Percentiles rank a stretch among this genome's conserved stretches.
These are phyloP conservation scores for Alternaria brassicae DNA, from an alignment of 2,329 filamentous ascomycete genomes.

Conservation along the genomic window DNA sequence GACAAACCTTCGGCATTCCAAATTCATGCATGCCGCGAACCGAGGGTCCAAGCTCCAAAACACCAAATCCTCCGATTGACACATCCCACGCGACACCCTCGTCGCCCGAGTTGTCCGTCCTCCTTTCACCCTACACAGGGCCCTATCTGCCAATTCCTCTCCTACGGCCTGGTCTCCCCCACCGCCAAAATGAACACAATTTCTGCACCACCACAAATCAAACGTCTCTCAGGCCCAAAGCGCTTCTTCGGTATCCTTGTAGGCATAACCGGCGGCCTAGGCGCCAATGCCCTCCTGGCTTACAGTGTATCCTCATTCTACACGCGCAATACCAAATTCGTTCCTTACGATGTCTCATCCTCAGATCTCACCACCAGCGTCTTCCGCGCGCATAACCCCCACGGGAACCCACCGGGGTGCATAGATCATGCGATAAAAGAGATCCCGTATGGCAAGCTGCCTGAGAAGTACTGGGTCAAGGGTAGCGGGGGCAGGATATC, in stretches of 20 bases:
- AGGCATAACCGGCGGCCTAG: conserved; percentile 41
- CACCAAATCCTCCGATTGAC: conserved; percentile 8
- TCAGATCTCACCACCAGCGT: conserved; percentile 36
- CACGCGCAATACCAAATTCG: conserved; percentile 47
- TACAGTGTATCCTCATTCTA: conserved; percentile 47
- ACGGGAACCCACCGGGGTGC: conserved; percentile 41
- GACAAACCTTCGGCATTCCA: conserved; percentile 19
- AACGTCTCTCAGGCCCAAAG: conserved; percentile 37
- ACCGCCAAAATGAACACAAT: conserved; percentile 45
- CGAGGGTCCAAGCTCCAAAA: conserved; percentile 25
- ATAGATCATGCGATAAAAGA: conserved; percentile 49
- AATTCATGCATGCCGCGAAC: conserved; percentile 15
- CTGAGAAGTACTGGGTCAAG: conserved; percentile 29
- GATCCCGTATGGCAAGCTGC: conserved; percentile 45
- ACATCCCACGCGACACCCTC: not conserved
- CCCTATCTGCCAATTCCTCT: not conserved
- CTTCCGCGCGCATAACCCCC: conserved; percentile 43
- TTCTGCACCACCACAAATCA: conserved; percentile 40
- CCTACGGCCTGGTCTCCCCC: not conserved
- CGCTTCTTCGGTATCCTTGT: conserved; percentile 43
- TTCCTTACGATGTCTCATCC: conserved; percentile 41
- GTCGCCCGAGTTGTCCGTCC: not conserved
- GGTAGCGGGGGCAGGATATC: conserved; percentile 24
- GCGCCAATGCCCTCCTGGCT: conserved; percentile 40
- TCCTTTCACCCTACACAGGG: not conserved